Evolutionary conservation across 192 early-diverging fungal species (phyloP).

Genomic region (Linnemannia elongata): DNA sequence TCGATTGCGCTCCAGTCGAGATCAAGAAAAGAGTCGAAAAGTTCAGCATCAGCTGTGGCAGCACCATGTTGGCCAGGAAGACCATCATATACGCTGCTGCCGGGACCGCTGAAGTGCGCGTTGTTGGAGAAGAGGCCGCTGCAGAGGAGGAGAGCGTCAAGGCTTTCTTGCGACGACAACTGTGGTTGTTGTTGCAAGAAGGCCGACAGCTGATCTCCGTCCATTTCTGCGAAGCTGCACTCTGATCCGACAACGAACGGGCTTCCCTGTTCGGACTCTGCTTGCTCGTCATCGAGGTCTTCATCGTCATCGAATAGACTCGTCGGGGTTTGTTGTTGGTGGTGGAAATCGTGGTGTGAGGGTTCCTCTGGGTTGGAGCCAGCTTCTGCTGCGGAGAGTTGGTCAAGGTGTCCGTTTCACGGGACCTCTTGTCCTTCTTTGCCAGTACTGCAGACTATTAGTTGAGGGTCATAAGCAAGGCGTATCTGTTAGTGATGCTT

Average conservation of each 20-base stretch:
- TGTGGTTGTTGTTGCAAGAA: constrained; percentile 52
- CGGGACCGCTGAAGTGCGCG: constrained; percentile 13
- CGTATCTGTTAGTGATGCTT: not conserved
- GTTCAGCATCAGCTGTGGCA: constrained; percentile 62
- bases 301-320: constrained; percentile 58
- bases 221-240: constrained; percentile 46
- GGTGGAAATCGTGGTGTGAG: constrained; percentile 36
- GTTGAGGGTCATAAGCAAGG: not conserved
- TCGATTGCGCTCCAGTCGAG: constrained; percentile 60
- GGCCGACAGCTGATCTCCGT: constrained; percentile 59
- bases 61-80: constrained; percentile 41
- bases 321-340: constrained; percentile 46
- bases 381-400: constrained; percentile 61
- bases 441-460: constrained; percentile 59
- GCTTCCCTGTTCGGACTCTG: constrained; percentile 53
- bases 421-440: constrained; percentile 52
- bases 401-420: constrained; percentile 37
- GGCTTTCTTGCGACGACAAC: constrained; percentile 39
- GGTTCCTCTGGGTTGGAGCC: constrained; percentile 51
- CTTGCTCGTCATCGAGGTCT: constrained; percentile 48
- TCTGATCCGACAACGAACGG: constrained; percentile 46
- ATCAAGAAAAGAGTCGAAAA: constrained; percentile 65
- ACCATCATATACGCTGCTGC: constrained; percentile 35
- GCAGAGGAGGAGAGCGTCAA: constrained; percentile 61
- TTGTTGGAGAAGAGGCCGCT: constrained; percentile 47